A percentile compares a stretch with the other conserved stretches of the same genome.
phyloP scores from a whole-genome alignment of 768 basidiomycete species.

The Suillus decipiens region DNA sequence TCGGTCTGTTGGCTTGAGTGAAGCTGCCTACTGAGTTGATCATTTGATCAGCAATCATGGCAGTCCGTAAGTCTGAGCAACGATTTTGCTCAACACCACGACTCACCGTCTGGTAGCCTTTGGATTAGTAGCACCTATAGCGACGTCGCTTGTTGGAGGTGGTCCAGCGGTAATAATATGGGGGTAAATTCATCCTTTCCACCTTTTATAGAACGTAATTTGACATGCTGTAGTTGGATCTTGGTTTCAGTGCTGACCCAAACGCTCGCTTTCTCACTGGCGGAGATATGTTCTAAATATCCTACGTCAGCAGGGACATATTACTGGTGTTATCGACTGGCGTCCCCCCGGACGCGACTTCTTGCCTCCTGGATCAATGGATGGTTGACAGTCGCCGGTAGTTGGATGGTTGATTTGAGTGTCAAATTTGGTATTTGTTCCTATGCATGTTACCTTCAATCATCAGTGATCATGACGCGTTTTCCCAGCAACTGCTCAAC shows the following conservation, averaged over 20 bases:
- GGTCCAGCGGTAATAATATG: slow-evolving; percentile 60
- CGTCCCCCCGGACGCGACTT: slow-evolving; percentile 50
- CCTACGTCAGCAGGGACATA: slow-evolving; percentile 64
- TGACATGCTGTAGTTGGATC: slow-evolving; percentile 43
- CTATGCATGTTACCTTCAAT: background rate
- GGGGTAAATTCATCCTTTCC: slow-evolving; percentile 41
- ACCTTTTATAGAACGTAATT: background rate
- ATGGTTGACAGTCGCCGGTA: slow-evolving; percentile 68
- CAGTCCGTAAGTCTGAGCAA: slow-evolving; percentile 52
- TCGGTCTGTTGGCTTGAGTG: slow-evolving; percentile 21
- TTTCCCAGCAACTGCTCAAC: slow-evolving; percentile 53
- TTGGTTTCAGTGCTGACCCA: slow-evolving; percentile 50
- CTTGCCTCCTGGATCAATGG: slow-evolving; percentile 66
- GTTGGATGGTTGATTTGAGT: slow-evolving; percentile 68
- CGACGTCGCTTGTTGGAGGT: slow-evolving; percentile 54
- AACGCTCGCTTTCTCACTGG: slow-evolving; percentile 53
- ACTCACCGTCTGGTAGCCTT: slow-evolving; percentile 42
- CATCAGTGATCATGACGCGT: background rate
- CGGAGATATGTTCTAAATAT: slow-evolving; percentile 60
- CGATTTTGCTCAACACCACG: background rate
- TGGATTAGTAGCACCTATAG: slow-evolving; percentile 56
- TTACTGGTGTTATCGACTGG: slow-evolving; percentile 67
- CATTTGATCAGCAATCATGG: slow-evolving; percentile 50
- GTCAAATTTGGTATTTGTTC: slow-evolving; percentile 53
- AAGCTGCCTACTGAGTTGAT: background rate